Evolutionary conservation across 2,329 filamentous ascomycete species (phyloP).

Genomic region (Biscogniauxia sp.): DNA sequence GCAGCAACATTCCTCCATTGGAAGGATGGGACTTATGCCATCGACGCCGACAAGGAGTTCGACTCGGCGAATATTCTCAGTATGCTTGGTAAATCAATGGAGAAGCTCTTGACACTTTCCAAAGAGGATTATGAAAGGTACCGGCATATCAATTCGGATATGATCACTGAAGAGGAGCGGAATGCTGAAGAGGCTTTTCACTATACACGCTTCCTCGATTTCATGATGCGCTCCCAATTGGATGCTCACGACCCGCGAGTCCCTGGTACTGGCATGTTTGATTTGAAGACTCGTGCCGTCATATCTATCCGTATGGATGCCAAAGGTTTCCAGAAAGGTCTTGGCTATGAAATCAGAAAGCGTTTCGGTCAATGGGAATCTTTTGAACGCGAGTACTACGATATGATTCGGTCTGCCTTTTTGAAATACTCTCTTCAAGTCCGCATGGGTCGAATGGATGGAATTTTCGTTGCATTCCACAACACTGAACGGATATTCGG

Average conservation of each 20-base stretch:
- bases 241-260: constrained; percentile 85
- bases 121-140: constrained; percentile 86
- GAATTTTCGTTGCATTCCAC: constrained; percentile 95
- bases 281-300: constrained; percentile 92
- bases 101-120: constrained; percentile 84
- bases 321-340: constrained; percentile 65
- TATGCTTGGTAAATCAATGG: constrained; percentile 93
- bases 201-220: constrained; percentile 81
- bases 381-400: constrained; percentile 92
- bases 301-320: constrained; percentile 89
- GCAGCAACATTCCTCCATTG: constrained; percentile 78
- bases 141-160: constrained; percentile 63
- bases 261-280: constrained; percentile 90
- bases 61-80: constrained; percentile 83
- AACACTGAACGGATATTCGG: constrained; percentile 95
- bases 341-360: constrained; percentile 81
- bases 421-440: constrained; percentile 96
- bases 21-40: constrained; percentile 84
- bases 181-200: constrained; percentile 77
- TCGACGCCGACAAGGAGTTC: constrained; percentile 93
- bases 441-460: constrained; percentile 97
- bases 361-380: constrained; percentile 81
- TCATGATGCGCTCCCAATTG: constrained; percentile 92
- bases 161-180: constrained; percentile 69
- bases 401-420: constrained; percentile 93